Percentiles rank a stretch among this genome's conserved stretches.
Evolutionary conservation across 345 rosid genomes (phyloP).

Genomic region (Citrus inodora): DNA sequence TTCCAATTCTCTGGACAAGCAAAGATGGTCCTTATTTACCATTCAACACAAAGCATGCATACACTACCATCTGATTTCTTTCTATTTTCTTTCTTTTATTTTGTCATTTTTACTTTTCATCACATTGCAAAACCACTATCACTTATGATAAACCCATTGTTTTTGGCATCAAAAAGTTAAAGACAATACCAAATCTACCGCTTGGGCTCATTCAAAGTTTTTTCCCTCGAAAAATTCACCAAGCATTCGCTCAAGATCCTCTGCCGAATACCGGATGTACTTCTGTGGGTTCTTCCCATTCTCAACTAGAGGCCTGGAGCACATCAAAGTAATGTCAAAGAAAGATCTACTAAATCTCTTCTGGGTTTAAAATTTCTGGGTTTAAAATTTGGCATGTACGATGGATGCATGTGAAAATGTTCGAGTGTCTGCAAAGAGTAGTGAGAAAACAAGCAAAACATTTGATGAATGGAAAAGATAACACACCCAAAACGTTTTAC

Average conservation of each 20-base stretch:
- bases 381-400: background rate
- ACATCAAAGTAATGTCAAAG: background rate
- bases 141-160: background rate
- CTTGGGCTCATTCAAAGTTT: constrained; percentile 62
- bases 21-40: background rate
- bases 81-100: background rate
- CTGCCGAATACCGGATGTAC: constrained; percentile 75
- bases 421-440: background rate
- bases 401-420: background rate
- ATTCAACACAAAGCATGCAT: background rate
- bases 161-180: background rate
- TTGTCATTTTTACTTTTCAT: background rate
- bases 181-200: constrained; percentile 32
- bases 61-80: background rate
- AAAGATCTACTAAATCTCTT: background rate
- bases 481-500: constrained; percentile 84
- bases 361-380: background rate
- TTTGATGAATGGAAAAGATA: constrained; percentile 31
- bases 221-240: constrained; percentile 95
- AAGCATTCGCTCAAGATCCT: constrained; percentile 91
- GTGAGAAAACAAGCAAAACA: constrained; percentile 57
- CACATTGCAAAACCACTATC: background rate
- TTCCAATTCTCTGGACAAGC: background rate
- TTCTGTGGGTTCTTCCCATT: constrained; percentile 78
- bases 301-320: constrained; percentile 81